Base-by-base conservation (phyloP, 345 rosid species). In the Tarenaya hassleriana region DNA sequence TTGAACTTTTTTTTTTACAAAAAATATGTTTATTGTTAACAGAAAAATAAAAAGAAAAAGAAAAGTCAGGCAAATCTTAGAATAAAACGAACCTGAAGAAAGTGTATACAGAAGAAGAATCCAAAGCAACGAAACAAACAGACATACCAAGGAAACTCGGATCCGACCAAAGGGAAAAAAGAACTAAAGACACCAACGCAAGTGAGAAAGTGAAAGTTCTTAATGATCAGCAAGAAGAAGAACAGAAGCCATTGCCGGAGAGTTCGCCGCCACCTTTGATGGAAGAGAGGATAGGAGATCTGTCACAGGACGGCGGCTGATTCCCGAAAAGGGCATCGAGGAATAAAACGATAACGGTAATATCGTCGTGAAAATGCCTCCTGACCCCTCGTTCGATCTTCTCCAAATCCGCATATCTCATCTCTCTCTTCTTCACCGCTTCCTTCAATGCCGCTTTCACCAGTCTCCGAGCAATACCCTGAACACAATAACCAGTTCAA, bases 291-390 rank as follows among this genome's bases (percentile, higher is more conserved):
- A 81, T 5, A 37, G 66, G 17, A 35, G 38, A 51, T n/a, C n/a
- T n/a, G 60, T 69, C 69, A 70, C 43, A 35, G 46, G n/a, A n/a
- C n/a, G n/a, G n/a, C n/a, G n/a, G 38, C 58, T 52, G 60, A 46
- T 11, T 5, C 0, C 55, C 60, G 1, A 46, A 66, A 33, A 24
- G 45, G 4, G 71, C 62, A 75, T 92, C 94, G 1, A 88, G 82
- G 69, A 81, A 88, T 67, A 92, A 70, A 48, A 92, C 91, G 41
- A 85, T 68, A 3, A 92, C 91, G 0, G 94, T 88, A 27, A 88
- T 92, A 52, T 92, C 98, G 10, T 88, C 98, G n/a, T 92, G 98
- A 60, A 92, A 92, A 63, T 92, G 98, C 62, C 98, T 79, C 69
- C 98, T 83, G 69, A 88, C 91, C 9, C 98, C 94, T 9, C 83